These are phyloP conservation scores for Wickerhamiella slavikovae DNA, from an alignment of 805 yeast genomes.

Conservation along the genomic window DNA sequence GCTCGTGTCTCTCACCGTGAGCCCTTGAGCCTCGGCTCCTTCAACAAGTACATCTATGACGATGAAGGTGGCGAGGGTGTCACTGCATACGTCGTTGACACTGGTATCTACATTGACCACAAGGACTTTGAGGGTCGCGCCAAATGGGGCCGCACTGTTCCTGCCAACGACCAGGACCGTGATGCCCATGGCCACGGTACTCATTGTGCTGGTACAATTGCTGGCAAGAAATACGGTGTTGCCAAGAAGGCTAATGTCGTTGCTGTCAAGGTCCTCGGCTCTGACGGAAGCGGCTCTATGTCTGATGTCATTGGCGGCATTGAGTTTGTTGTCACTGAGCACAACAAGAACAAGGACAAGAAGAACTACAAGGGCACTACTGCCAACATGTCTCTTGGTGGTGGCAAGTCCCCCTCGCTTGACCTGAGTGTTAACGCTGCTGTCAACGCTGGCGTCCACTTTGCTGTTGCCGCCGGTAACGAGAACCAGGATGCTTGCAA, in stretches of 20 bases:
- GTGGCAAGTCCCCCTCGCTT: slow-evolving; percentile 74
- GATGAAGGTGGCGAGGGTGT: slow-evolving; percentile 24
- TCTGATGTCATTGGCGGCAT: slow-evolving; percentile 41
- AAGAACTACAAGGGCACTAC: slow-evolving; percentile 17
- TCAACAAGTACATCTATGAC: slow-evolving; percentile 40
- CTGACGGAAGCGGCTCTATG: slow-evolving; percentile 34
- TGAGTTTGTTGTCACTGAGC: slow-evolving; percentile 51
- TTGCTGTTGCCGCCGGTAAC: slow-evolving; percentile 90
- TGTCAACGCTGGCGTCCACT: slow-evolving; percentile 67
- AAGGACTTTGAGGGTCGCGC: slow-evolving; percentile 37
- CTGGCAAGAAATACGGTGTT: slow-evolving; percentile 31
- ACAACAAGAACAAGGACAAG: slow-evolving; percentile 27
- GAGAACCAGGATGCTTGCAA: slow-evolving; percentile 85
- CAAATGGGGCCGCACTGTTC: slow-evolving; percentile 32
- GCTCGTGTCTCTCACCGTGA: slow-evolving; percentile 50
- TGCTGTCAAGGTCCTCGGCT: slow-evolving; percentile 38
- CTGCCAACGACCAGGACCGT: slow-evolving; percentile 22
- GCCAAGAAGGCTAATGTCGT: slow-evolving; percentile 36
- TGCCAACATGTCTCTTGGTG: slow-evolving; percentile 79
- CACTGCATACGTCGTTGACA: slow-evolving; percentile 33
- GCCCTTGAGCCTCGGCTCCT: slow-evolving; percentile 35
- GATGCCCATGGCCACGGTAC: slow-evolving; percentile 41
- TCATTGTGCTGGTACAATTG: slow-evolving; percentile 42
- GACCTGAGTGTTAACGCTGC: slow-evolving; percentile 83
- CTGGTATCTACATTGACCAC: slow-evolving; percentile 32